Percentiles rank a stretch among this genome's conserved stretches.
Conservation (phyloP, 768 basidiomycete species). For the Leccinum fibrillosum region DNA sequence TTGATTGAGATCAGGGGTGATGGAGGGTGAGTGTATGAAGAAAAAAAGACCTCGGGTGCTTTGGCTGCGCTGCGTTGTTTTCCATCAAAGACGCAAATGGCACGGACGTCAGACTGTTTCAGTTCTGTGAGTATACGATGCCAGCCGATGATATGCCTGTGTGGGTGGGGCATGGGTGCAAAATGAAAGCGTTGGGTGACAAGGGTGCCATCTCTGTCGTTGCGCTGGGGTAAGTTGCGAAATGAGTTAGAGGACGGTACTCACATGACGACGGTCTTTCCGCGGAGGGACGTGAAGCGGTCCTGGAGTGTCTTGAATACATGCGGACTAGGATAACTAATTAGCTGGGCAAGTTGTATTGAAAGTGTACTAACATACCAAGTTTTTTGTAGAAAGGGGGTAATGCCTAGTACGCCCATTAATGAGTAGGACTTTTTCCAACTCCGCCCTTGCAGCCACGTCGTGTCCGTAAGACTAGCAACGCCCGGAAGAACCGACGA, state of each 20-base stretch:
- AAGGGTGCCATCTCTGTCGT: slow-evolving; percentile 77
- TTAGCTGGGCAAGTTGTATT: neutral
- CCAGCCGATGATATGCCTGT: slow-evolving; percentile 79
- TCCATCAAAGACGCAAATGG: slow-evolving; percentile 82
- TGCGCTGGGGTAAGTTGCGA: neutral
- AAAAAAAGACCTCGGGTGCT: slow-evolving; percentile 55
- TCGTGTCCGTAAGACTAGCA: slow-evolving; percentile 4
- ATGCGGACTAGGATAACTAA: slow-evolving; percentile 46
- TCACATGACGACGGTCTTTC: slow-evolving; percentile 76
- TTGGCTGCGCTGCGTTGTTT: slow-evolving; percentile 65
- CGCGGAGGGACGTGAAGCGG: slow-evolving; percentile 56
- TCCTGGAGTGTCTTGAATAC: slow-evolving; percentile 61
- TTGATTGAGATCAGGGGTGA: slow-evolving; percentile 1
- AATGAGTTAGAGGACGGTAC: slow-evolving; percentile 9
- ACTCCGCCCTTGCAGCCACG: slow-evolving; percentile 29
- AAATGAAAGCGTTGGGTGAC: slow-evolving; percentile 83
- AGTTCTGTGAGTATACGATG: slow-evolving; percentile 66
- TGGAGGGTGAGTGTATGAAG: neutral
- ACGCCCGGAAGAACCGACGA: neutral
- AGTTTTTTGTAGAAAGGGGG: slow-evolving; percentile 65
- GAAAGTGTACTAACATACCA: slow-evolving; percentile 40
- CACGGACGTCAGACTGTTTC: slow-evolving; percentile 49
- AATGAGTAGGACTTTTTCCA: slow-evolving; percentile 18
- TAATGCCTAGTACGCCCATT: slow-evolving; percentile 73
- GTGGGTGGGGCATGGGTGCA: slow-evolving; percentile 55